These are phyloP conservation scores for Hypoxylon sp. DNA, from an alignment of 2,329 filamentous ascomycete species.

Conservation along the genomic window DNA sequence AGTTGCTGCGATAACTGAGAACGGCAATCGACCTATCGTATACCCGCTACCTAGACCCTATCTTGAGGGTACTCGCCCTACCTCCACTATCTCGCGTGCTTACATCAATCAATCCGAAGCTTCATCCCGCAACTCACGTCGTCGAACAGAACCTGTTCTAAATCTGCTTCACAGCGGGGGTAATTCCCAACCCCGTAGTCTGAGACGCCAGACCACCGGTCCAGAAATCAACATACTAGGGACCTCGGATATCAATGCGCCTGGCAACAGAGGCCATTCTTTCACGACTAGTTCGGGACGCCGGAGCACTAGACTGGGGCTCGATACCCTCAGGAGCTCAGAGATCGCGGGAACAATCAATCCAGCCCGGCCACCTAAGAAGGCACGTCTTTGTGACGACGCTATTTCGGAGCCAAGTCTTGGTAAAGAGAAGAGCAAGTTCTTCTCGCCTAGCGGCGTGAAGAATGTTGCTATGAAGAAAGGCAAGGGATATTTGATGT, in stretches of 20 bases:
- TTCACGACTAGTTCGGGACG: constrained; percentile 50
- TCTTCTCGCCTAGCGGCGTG: constrained; percentile 60
- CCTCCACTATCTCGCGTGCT: constrained; percentile 46
- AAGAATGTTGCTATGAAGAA: constrained; percentile 52
- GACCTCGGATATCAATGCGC: constrained; percentile 60
- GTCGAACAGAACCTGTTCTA: constrained; percentile 67
- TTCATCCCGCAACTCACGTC: constrained; percentile 61
- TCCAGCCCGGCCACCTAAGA: constrained; percentile 66
- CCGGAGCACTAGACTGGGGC: constrained; percentile 42
- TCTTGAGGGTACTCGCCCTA: constrained; percentile 56
- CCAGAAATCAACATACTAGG: constrained; percentile 8
- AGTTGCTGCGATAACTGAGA: constrained; percentile 64
- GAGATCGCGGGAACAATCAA: constrained; percentile 31
- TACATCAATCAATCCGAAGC: constrained; percentile 52
- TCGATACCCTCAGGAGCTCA: constrained; percentile 23
- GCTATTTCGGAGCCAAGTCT: constrained; percentile 48
- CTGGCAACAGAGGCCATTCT: constrained; percentile 52
- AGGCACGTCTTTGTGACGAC: constrained; percentile 69
- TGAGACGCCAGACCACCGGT: constrained; percentile 49
- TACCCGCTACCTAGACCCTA: constrained; percentile 73
- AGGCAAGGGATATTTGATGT: constrained; percentile 64
- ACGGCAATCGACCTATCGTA: constrained; percentile 67
- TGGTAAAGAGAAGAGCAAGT: constrained; percentile 66
- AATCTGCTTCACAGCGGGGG: constrained; percentile 58
- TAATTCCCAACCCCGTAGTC: constrained; percentile 49